Evolutionary conservation across 176 grass and related monocot genomes (phyloP).

Genomic region (Thinopyrum elongatum): DNA sequence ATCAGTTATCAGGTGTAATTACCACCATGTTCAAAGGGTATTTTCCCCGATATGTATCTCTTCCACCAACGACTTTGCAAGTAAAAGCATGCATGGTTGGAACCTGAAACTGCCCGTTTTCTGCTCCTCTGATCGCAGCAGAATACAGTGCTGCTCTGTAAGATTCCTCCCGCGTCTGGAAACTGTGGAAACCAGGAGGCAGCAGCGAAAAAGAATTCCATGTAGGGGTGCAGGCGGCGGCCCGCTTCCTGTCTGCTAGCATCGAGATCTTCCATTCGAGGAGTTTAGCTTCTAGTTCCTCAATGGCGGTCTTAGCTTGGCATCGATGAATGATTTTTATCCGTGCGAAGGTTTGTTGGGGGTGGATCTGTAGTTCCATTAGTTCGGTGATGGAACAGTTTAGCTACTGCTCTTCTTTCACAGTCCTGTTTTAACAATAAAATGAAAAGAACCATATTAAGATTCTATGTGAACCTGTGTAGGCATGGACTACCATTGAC

Average conservation of each 20-base stretch:
- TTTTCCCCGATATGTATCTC: background rate
- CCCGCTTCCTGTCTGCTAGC: background rate
- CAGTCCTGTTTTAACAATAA: constrained; percentile 66
- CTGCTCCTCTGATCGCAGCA: background rate
- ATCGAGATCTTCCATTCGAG: background rate
- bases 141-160: background rate
- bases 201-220: background rate
- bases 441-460: background rate
- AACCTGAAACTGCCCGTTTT: background rate
- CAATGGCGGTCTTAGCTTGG: constrained; percentile 16
- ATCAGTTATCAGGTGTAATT: no score
- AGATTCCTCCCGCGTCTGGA: background rate
- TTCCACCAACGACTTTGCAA: background rate
- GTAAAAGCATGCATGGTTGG: constrained; percentile 1
- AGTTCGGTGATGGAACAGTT: constrained; percentile 76
- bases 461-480: background rate
- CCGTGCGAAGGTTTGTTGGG: constrained; percentile 13
- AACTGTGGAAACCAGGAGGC: background rate
- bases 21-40: no score
- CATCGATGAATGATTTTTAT: constrained; percentile 1
- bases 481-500: background rate
- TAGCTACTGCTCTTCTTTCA: constrained; percentile 79
- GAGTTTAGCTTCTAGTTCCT: background rate
- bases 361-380: constrained; percentile 37
- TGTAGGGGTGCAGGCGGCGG: background rate